Evolutionary conservation across 2,329 filamentous ascomycete genomes (phyloP).

Genomic region (Elsinoe australis): DNA sequence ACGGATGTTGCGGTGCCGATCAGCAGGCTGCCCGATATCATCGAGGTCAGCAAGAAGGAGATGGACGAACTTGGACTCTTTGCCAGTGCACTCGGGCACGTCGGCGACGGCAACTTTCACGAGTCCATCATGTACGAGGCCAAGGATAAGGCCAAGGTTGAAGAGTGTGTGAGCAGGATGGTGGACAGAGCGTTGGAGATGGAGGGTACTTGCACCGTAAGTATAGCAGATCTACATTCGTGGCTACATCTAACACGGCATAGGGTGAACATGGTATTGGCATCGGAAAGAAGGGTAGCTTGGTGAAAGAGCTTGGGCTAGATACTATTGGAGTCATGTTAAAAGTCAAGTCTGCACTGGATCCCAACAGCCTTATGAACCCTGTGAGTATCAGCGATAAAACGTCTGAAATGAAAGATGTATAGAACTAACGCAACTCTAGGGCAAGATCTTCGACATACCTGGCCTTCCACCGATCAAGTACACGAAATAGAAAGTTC

Average conservation of each 20-base stretch:
- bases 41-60: conserved; percentile 79
- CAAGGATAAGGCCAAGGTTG: conserved; percentile 65
- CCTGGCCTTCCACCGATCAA: conserved; percentile 10
- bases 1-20: conserved; percentile 56
- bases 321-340: conserved; percentile 81
- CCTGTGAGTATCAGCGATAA: conserved; percentile 53
- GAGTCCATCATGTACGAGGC: conserved; percentile 83
- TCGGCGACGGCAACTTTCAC: conserved; percentile 93
- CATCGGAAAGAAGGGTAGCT: conserved; percentile 73
- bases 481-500: background rate
- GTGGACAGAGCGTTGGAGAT: conserved; percentile 83
- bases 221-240: conserved; percentile 2
- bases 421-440: background rate
- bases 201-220: conserved; percentile 75
- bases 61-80: conserved; percentile 81
- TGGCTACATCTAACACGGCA: conserved; percentile 19
- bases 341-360: conserved; percentile 70
- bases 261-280: conserved; percentile 75
- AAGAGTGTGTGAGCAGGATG: conserved; percentile 81
- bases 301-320: conserved; percentile 69
- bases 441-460: conserved; percentile 16
- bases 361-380: conserved; percentile 84
- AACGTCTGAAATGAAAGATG: background rate
- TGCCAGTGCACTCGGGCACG: conserved; percentile 79
- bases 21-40: conserved; percentile 55